Base-by-base conservation (phyloP, 2,329 filamentous ascomycete genomes). In the Fusarium sp. region DNA sequence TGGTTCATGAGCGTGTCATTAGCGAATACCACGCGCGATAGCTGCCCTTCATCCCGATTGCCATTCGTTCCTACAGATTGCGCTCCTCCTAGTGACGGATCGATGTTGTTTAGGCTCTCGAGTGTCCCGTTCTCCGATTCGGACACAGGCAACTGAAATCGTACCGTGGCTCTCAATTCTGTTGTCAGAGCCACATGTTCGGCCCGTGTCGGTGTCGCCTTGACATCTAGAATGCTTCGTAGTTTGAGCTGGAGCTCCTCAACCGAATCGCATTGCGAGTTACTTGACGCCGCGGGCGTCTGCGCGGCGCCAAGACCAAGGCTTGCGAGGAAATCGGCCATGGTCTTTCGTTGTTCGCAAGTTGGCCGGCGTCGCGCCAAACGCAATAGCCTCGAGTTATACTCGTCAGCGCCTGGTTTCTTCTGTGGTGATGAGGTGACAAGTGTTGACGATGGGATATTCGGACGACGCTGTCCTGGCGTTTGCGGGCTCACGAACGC, bases 171-270 rank as follows among this genome's bases (percentile, higher is more conserved):
- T 3, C 83, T 82, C 34, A 91, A 77, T 69, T 88, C 85, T 58
- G 89, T 82, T 5, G 81, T 85, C 24, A 82, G 78, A 13, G 85
- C 82, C 17, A 88, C 79, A 71, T 88, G 87, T 60, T 89, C 84
- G 45, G 87, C 88, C 54, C 85, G 86, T 26, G 82, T 87, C 17
- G 84, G 81, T 9, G 85, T 84, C 24, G 83, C 82, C 68, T 86
- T 88, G 24, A 80, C 77, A 11, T 80, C 77, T 51, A 89, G 78
- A 1, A 84, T 68, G 13, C 78, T 75, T 42, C 82, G 82, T 30
- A 91, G 79, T n/a, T 84, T 84, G 28, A 75, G 73, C 70, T 86
- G 83, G 12, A 90, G 79, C 34, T 90, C 86, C 24, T 86, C 83
- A 50, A 82, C 64, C 22, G 82, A 82, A 41, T 72, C 70, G 75